phyloP scores from a whole-genome alignment of 2,329 filamentous ascomycete species.

The Sclerotinia nivalis region DNA sequence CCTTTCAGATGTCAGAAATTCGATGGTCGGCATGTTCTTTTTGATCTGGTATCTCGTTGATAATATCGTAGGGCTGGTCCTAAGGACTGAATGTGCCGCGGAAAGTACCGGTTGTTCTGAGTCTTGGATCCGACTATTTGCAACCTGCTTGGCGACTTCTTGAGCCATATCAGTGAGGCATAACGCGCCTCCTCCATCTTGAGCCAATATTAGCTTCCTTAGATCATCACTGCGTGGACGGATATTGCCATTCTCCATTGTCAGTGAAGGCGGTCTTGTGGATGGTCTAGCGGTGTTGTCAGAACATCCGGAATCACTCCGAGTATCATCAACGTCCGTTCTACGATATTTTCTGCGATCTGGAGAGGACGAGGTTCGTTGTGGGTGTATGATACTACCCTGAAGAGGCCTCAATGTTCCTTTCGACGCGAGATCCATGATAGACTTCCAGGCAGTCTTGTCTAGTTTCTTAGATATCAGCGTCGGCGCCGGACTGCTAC shows the following conservation, averaged over 20 bases:
- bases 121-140: background rate
- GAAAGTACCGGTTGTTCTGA: background rate
- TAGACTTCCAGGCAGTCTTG: background rate
- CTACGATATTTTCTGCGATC: slow-evolving; percentile 4
- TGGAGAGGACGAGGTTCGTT: background rate
- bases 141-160: background rate
- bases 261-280: background rate
- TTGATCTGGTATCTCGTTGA: background rate
- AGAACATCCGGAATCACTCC: background rate
- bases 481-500: background rate
- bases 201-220: background rate
- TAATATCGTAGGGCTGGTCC: background rate
- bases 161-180: background rate
- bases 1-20: background rate
- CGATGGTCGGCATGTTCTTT: background rate
- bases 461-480: background rate
- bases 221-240: background rate
- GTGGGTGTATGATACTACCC: slow-evolving; percentile 1
- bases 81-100: background rate
- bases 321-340: background rate
- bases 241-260: background rate
- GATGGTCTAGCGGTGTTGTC: background rate
- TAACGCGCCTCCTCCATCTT: background rate
- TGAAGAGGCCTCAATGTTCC: background rate
- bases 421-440: background rate